Percentiles rank a stretch among this genome's conserved stretches.
Conservation (phyloP, 2,329 filamentous ascomycete species). For the Lanzia echinophila region DNA sequence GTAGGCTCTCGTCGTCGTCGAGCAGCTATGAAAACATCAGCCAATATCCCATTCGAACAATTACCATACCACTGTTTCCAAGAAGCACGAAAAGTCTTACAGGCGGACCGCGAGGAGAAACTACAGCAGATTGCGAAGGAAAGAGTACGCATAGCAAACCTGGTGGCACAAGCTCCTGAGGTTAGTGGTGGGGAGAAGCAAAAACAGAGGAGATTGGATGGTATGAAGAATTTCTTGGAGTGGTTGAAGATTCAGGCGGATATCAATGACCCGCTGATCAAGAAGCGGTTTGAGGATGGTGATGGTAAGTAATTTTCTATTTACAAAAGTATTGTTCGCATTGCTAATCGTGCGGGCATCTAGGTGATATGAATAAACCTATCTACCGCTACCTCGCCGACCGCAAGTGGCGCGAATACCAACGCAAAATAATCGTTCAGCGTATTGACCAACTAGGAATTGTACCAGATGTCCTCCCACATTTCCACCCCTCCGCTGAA, state of each 20-base stretch:
- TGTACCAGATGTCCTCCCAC: conserved; percentile 78
- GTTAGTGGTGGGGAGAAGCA: conserved; percentile 54
- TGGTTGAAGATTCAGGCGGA: conserved; percentile 82
- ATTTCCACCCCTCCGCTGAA: conserved; percentile 70
- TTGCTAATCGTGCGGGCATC: conserved; percentile 14
- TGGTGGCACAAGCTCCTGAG: conserved; percentile 53
- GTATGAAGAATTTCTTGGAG: conserved; percentile 67
- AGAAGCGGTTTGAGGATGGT: conserved; percentile 90
- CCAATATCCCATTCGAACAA: conserved; percentile 77
- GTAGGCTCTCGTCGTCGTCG: conserved; percentile 82
- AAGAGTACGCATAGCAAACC: conserved; percentile 58
- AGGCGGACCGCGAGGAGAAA: conserved; percentile 76
- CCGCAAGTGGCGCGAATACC: conserved; percentile 79
- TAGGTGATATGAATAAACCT: conserved; percentile 92
- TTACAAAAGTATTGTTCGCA: background rate
- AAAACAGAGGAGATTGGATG: conserved; percentile 61
- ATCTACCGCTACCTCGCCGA: conserved; percentile 90
- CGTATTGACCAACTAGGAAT: conserved; percentile 82
- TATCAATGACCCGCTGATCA: conserved; percentile 90
- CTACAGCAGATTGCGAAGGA: conserved; percentile 63
- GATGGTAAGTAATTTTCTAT: conserved; percentile 51
- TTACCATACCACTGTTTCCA: conserved; percentile 98
- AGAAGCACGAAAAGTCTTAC: conserved; percentile 79
- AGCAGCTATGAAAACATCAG: conserved; percentile 57
- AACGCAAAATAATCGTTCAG: conserved; percentile 72